Percentiles rank a stretch among this genome's conserved stretches.
phyloP scores from a whole-genome alignment of 2,329 filamentous ascomycete species.

The Knufia fluminis region DNA sequence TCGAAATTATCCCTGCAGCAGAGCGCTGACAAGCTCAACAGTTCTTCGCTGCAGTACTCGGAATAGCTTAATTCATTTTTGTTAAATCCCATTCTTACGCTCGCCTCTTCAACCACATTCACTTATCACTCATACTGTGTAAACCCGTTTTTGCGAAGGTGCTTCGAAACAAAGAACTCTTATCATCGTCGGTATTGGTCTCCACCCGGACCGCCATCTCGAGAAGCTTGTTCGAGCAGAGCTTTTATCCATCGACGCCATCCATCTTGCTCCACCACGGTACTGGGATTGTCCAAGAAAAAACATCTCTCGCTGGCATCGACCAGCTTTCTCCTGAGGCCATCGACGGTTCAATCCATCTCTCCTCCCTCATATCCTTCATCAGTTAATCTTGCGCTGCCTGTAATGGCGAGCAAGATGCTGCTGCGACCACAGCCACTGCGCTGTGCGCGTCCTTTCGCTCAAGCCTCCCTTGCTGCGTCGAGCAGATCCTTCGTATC shows the following conservation, averaged over 20 bases:
- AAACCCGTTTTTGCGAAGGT: too few species aligned
- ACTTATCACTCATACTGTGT: too few species aligned
- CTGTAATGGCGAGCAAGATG: slow-evolving; percentile 20
- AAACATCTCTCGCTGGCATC: neutral
- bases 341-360: neutral
- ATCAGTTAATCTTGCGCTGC: slow-evolving; percentile 1
- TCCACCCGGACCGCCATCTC: too few species aligned
- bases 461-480: slow-evolving; percentile 10
- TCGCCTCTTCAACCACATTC: too few species aligned
- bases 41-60: too few species aligned
- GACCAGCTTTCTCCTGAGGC: slow-evolving; percentile 4
- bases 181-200: neutral
- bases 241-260: neutral
- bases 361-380: neutral
- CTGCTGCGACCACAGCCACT: slow-evolving; percentile 16
- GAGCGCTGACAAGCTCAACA: too few species aligned
- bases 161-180: neutral
- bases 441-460: slow-evolving; percentile 10
- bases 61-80: too few species aligned
- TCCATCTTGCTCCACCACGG: neutral
- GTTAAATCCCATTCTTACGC: too few species aligned
- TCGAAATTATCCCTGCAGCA: too few species aligned
- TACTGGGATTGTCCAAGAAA: neutral
- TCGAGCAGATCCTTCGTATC: slow-evolving; percentile 17
- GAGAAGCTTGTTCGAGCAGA: neutral